phyloP scores from a whole-genome alignment of 2,329 filamentous ascomycete species.

The Pleurostoma richardsiae region DNA sequence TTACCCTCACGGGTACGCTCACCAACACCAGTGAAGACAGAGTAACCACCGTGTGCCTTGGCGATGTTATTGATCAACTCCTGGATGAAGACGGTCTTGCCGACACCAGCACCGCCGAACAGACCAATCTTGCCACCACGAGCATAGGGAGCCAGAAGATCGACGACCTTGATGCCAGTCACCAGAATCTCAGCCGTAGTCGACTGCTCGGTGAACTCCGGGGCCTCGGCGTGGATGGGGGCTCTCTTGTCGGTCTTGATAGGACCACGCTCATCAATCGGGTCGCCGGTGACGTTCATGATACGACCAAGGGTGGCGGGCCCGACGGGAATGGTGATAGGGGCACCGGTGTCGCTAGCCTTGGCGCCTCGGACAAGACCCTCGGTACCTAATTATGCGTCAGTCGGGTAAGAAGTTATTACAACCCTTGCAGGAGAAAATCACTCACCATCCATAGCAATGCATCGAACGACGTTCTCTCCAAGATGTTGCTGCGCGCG shows the following conservation, averaged over 20 bases:
- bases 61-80: slow-evolving; percentile 99
- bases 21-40: slow-evolving; percentile 99
- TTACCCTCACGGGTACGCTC: slow-evolving; percentile 99
- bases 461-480: slow-evolving; percentile 98
- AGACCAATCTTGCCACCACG: slow-evolving; percentile 99
- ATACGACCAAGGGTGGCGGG: slow-evolving; percentile 93
- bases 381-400: slow-evolving; percentile 75
- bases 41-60: slow-evolving; percentile 99
- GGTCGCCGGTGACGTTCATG: slow-evolving; percentile 99
- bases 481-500: slow-evolving; percentile 87
- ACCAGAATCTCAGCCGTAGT: slow-evolving; percentile 94
- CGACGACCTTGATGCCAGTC: slow-evolving; percentile 99
- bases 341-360: slow-evolving; percentile 82
- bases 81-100: slow-evolving; percentile 99
- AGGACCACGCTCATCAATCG: slow-evolving; percentile 98
- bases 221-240: slow-evolving; percentile 93
- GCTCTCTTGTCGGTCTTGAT: slow-evolving; percentile 86
- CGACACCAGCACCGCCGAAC: slow-evolving; percentile 99
- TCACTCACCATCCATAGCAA: slow-evolving; percentile 97
- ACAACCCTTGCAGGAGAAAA: slow-evolving; percentile 10
- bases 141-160: slow-evolving; percentile 96
- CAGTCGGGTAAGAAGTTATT: background rate
- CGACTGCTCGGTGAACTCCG: slow-evolving; percentile 90
- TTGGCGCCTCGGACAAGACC: slow-evolving; percentile 92
- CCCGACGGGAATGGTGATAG: slow-evolving; percentile 96